These are phyloP conservation scores for Calocybe indica DNA, from an alignment of 768 basidiomycete genomes.

Conservation along the genomic window DNA sequence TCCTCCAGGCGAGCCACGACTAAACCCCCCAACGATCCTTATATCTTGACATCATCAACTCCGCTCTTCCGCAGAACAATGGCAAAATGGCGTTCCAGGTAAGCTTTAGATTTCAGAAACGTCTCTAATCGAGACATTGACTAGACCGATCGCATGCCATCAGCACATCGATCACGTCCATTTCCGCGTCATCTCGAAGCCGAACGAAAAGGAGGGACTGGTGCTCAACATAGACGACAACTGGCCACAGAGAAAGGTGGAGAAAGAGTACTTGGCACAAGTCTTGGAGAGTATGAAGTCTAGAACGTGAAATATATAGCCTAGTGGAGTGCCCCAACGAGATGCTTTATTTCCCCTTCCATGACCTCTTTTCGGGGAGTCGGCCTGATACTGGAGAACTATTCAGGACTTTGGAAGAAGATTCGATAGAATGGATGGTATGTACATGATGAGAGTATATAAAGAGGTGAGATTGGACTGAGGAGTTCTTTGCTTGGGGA, in stretches of 20 bases:
- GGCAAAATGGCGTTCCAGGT: constrained; percentile 52
- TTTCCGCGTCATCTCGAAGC: constrained; percentile 43
- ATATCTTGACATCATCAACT: no score
- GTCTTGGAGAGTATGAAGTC: constrained; percentile 26
- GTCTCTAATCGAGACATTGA: neutral
- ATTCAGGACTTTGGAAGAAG: no score
- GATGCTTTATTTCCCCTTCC: no score
- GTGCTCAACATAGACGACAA: constrained; percentile 26
- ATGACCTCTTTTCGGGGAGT: no score
- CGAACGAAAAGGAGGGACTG: constrained; percentile 32
- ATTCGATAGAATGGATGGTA: no score
- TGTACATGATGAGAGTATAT: no score
- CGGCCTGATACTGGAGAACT: no score
- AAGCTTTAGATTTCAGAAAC: neutral
- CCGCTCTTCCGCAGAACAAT: constrained; percentile 41
- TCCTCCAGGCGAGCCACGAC: constrained; percentile 37
- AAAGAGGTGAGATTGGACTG: no score
- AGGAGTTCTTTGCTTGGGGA: no score
- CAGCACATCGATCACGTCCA: constrained; percentile 44
- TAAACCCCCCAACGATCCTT: neutral
- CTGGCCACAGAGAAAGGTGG: constrained; percentile 28
- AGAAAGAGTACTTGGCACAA: constrained; percentile 24
- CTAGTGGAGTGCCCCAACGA: no score
- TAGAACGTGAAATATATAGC: no score
- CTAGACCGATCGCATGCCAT: neutral